Evolutionary conservation across 495 filamentous ascomycete species (phyloP).

Genomic region (Penicillium samsonianum): DNA sequence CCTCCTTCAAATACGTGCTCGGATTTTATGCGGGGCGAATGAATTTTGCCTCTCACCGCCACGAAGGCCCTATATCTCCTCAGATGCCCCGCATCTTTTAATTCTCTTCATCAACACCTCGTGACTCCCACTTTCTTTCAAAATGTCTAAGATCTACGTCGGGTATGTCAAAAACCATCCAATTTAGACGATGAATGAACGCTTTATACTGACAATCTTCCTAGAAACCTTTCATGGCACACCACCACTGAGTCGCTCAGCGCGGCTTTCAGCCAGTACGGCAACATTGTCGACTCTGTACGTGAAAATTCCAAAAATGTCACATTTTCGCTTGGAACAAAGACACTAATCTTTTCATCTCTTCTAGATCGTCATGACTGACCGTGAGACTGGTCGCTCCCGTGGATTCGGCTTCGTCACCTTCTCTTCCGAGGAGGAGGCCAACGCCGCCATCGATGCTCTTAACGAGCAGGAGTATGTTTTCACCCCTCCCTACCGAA

Average conservation of each 20-base stretch:
- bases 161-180: constrained; percentile 7
- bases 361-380: constrained; percentile 21
- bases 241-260: constrained; percentile 16
- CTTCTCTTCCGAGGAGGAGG: constrained; percentile 14
- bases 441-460: constrained; percentile 13
- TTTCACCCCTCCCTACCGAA: background rate
- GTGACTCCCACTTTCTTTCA: constrained; percentile 8
- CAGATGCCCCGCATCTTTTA: constrained; percentile 11
- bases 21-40: constrained; percentile 1
- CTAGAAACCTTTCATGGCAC: constrained; percentile 22
- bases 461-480: constrained; percentile 23
- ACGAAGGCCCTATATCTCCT: constrained; percentile 7
- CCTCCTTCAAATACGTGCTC: background rate
- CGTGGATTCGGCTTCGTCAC: constrained; percentile 27
- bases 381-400: constrained; percentile 24
- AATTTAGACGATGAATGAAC: background rate
- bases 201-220: background rate
- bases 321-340: background rate
- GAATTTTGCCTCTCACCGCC: constrained; percentile 9
- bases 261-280: constrained; percentile 14
- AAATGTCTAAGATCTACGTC: constrained; percentile 23
- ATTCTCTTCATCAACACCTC: constrained; percentile 12
- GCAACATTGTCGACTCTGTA: constrained; percentile 17
- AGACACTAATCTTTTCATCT: background rate
- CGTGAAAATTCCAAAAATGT: constrained; percentile 3